These are phyloP conservation scores for Galerina sulciceps DNA, from an alignment of 768 basidiomycete species.

Conservation along the genomic window DNA sequence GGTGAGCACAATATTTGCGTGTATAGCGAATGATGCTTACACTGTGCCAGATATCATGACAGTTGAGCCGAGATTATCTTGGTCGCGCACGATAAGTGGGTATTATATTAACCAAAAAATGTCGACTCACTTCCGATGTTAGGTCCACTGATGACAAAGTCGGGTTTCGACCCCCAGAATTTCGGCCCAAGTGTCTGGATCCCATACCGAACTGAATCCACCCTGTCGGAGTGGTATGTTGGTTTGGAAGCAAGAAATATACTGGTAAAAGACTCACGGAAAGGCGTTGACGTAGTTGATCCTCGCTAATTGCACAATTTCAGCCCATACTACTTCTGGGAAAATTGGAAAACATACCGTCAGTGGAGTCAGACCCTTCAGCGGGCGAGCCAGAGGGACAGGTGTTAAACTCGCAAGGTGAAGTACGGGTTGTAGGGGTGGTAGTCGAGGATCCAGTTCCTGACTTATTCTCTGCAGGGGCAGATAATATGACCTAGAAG, in stretches of 20 bases:
- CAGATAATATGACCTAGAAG: conserved; percentile 49
- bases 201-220: conserved; percentile 40
- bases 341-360: conserved; percentile 31
- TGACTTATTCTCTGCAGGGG: conserved; percentile 49
- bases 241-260: not conserved
- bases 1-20: not conserved
- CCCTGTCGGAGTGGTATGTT: conserved; percentile 7
- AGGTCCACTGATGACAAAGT: conserved; percentile 50
- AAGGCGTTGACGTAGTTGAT: conserved; percentile 42
- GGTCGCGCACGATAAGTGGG: not conserved
- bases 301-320: conserved; percentile 20
- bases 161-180: conserved; percentile 42
- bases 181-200: conserved; percentile 49
- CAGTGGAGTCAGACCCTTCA: conserved; percentile 41
- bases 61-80: conserved; percentile 37
- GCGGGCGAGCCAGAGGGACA: conserved; percentile 50
- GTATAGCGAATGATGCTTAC: conserved; percentile 26
- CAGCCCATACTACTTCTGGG: not conserved
- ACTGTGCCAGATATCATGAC: conserved; percentile 46
- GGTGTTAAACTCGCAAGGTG: conserved; percentile 50
- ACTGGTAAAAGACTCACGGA: conserved; percentile 25
- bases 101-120: not conserved
- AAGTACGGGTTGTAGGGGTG: conserved; percentile 34
- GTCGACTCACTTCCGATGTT: conserved; percentile 45
- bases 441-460: conserved; percentile 47